Evolutionary conservation across 805 yeast genomes (phyloP), one percentile per base, ranked within the genome.

Genomic region (Metschnikowia reukaufii): DNA sequence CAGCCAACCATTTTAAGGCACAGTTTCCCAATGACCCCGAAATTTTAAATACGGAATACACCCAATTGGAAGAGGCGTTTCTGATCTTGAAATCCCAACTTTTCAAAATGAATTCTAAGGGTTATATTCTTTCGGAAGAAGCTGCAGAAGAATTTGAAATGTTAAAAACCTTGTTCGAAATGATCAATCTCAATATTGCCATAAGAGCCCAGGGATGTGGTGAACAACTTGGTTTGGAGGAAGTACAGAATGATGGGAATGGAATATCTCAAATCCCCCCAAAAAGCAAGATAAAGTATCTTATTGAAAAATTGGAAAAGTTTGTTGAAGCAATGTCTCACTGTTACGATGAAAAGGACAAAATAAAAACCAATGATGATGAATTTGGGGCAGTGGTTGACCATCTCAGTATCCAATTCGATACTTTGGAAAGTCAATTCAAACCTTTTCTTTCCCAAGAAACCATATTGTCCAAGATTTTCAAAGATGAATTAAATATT

Each of bases 181-280:
- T 40, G 44, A 40, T 40, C 30, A 10, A 32, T 23, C 17, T 33
- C 25, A 32, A 40, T 15, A 9, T 9, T 13, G 37, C 44, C n/a
- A 37, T 37, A 31, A 10, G 40, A 37, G 20, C 25, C 20, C 32
- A 25, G 16, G 40, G 40, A 7, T 40, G 44, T 33, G 31, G 33
- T 12, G 6, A 15, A 4, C 44, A 40, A 16, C 32, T 40, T n/a
- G 25, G 25, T 13, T 20, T 31, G 13, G 29, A 19, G 8, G 4
- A 6, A 13, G 16, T 21, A 9, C 9, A 13, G 4, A 23, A 25
- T 6, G 36, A 39, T 3, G 19, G 4, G 15, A 9, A 23, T 3
- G 29, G 10, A 16, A 30, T 12, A 4, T 16, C n/a, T 10, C 13
- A 4, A 7, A 5, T 9, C 7, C 38, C 31, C 6, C 25, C 13